Base-by-base conservation (phyloP, 805 yeast species). In the Debaryomyces castellii region DNA sequence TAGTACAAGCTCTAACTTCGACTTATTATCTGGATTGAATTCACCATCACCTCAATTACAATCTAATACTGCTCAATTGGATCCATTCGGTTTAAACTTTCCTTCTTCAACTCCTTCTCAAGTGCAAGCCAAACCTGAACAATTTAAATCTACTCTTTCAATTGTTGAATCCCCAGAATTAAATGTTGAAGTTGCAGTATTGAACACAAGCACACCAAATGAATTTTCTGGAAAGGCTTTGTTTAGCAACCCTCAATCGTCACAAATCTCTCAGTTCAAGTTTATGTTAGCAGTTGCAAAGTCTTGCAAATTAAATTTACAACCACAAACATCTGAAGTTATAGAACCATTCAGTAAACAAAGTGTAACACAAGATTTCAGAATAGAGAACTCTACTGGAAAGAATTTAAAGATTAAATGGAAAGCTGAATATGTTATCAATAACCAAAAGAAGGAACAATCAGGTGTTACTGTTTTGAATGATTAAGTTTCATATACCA, bases 241-340 rank as follows among this genome's bases (percentile, higher is more conserved):
- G 41, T 77, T 83, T 54, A 74, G 86, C 41, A 86, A 85, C 63
- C 49, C 69, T 7, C 67, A 73, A 39, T 55, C 72, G 37, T 52
- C 69, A 6, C 62, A 78, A 12, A 62, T 86, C 27, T 63, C 76
- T 6, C 73, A 76, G 47, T 62, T 87, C 37, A 78, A 80, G 48
- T 80, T 85, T 52, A 71, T 81, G 58, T 63, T 86, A 32, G 94
- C 96, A 0, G 89, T 83, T 25, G 89, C 95, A 44, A 83, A 82
- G 55, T 58, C 76, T 6, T 77, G 83, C 57, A 70, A 70, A 41
- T 70, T 87, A 51, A 74, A 70, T 43, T 74, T 87, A 59, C 71
- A 76, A 46, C 83, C 90, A 1, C 90, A 85, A 60, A 73, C 85
- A 7, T 74, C 79, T 43, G 80, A 77, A 45, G 57, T 62, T 24